Evolutionary conservation across 2,329 filamentous ascomycete genomes (phyloP).

Genomic region (Pseudohalonectria lignicola): DNA sequence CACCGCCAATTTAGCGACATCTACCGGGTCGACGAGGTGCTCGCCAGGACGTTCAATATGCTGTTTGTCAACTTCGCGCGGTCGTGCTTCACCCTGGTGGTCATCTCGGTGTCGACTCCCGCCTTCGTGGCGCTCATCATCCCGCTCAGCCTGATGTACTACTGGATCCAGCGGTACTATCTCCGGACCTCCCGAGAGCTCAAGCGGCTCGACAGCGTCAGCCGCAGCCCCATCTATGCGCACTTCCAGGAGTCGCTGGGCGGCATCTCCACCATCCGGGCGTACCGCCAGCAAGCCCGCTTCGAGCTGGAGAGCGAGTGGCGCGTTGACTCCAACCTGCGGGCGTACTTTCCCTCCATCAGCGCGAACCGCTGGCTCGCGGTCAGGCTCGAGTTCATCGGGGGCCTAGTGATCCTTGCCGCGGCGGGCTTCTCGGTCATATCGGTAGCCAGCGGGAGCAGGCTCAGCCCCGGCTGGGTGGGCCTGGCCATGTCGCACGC

Average conservation of each 20-base stretch:
- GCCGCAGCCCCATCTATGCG: slow-evolving; percentile 89
- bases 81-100: slow-evolving; percentile 71
- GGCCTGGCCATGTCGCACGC: slow-evolving; percentile 96
- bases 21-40: slow-evolving; percentile 79
- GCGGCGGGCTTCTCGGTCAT: slow-evolving; percentile 75
- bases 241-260: slow-evolving; percentile 97
- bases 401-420: slow-evolving; percentile 82
- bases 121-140: slow-evolving; percentile 71
- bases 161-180: slow-evolving; percentile 95
- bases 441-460: slow-evolving; percentile 58
- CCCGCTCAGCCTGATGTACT: slow-evolving; percentile 70
- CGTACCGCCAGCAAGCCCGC: slow-evolving; percentile 77
- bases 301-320: slow-evolving; percentile 94
- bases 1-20: slow-evolving; percentile 43
- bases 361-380: slow-evolving; percentile 92
- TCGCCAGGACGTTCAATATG: slow-evolving; percentile 98
- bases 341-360: slow-evolving; percentile 92
- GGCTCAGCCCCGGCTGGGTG: slow-evolving; percentile 62
- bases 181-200: slow-evolving; percentile 90
- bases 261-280: slow-evolving; percentile 89
- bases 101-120: slow-evolving; percentile 76
- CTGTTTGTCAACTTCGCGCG: slow-evolving; percentile 66
- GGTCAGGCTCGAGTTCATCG: slow-evolving; percentile 88
- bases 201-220: slow-evolving; percentile 91
- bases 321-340: slow-evolving; percentile 88